A percentile compares a stretch with the other conserved stretches of the same genome.
These are phyloP conservation scores for Jacaranda copaia DNA, from an alignment of 257 asterid species.

Conservation along the genomic window DNA sequence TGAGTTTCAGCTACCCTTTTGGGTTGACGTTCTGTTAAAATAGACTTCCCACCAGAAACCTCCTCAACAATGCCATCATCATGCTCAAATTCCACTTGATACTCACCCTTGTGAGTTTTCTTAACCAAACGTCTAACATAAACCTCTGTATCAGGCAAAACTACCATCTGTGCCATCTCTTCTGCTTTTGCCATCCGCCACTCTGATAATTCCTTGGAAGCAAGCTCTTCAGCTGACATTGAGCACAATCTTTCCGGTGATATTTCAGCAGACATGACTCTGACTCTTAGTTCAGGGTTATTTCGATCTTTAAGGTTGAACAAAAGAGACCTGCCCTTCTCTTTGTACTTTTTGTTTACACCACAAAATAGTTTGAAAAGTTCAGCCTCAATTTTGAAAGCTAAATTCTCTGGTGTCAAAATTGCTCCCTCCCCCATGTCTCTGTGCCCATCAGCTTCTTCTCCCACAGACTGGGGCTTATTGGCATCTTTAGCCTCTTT, in stretches of 20 bases:
- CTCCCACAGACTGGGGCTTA: constrained; percentile 45
- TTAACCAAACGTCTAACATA: constrained; percentile 80
- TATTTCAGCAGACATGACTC: constrained; percentile 87
- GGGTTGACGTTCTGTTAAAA: constrained; percentile 44
- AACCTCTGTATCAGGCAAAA: constrained; percentile 87
- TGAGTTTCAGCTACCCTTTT: constrained; percentile 41
- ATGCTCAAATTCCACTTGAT: constrained; percentile 80
- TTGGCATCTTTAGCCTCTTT: constrained; percentile 52
- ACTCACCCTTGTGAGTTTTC: constrained; percentile 99
- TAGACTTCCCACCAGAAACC: constrained; percentile 68
- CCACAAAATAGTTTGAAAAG: constrained; percentile 81
- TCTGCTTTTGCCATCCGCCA: constrained; percentile 98
- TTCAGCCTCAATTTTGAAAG: constrained; percentile 72
- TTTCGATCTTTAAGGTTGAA: constrained; percentile 92
- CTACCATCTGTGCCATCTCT: constrained; percentile 89
- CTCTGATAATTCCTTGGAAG: constrained; percentile 94
- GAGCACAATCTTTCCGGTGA: constrained; percentile 86
- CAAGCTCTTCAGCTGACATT: constrained; percentile 98
- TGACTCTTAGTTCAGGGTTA: constrained; percentile 92
- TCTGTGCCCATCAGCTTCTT: constrained; percentile 44
- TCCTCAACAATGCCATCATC: constrained; percentile 69
- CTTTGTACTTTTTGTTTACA: constrained; percentile 95
- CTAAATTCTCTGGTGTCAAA: constrained; percentile 61
- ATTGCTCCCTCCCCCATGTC: constrained; percentile 23
- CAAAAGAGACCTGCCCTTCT: constrained; percentile 93